Percentiles rank a stretch among this genome's conserved stretches.
Conservation (phyloP, 1,139 yeast species). For the Hyphopichia fennica region DNA sequence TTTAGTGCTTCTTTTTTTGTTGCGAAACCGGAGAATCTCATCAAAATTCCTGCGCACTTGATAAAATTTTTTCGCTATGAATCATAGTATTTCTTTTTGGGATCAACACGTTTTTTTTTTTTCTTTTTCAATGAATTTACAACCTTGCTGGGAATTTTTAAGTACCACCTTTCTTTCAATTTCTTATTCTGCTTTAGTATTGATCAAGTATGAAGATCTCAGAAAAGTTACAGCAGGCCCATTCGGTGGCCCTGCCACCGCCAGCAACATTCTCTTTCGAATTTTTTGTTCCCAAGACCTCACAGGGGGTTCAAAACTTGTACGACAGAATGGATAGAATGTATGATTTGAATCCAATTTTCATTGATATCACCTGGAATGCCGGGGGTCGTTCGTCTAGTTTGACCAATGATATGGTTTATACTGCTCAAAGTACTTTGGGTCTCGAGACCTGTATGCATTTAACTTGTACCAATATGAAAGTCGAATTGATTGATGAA, state of each 20-base stretch:
- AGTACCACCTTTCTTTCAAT: too few relatives aligned
- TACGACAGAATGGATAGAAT: conserved; percentile 98
- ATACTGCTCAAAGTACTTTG: conserved; percentile 87
- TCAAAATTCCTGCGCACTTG: too few relatives aligned
- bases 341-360: conserved; percentile 89
- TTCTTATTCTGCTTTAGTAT: too few relatives aligned
- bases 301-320: conserved; percentile 93
- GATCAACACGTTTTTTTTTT: background rate
- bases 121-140: too few relatives aligned
- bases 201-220: conserved; percentile 48
- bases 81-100: background rate
- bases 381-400: conserved; percentile 90
- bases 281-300: conserved; percentile 96
- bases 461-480: conserved; percentile 95
- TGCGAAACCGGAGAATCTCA: too few relatives aligned
- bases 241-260: conserved; percentile 40
- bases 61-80: background rate
- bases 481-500: conserved; percentile 72
- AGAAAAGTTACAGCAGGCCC: conserved; percentile 52
- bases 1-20: too few relatives aligned
- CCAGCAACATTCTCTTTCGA: conserved; percentile 89
- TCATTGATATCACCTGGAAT: conserved; percentile 96
- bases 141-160: too few relatives aligned
- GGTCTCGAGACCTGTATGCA: conserved; percentile 99
- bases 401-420: conserved; percentile 85